Base-by-base conservation (phyloP, 306 rosid species). In the Mimosa bimucronata region DNA sequence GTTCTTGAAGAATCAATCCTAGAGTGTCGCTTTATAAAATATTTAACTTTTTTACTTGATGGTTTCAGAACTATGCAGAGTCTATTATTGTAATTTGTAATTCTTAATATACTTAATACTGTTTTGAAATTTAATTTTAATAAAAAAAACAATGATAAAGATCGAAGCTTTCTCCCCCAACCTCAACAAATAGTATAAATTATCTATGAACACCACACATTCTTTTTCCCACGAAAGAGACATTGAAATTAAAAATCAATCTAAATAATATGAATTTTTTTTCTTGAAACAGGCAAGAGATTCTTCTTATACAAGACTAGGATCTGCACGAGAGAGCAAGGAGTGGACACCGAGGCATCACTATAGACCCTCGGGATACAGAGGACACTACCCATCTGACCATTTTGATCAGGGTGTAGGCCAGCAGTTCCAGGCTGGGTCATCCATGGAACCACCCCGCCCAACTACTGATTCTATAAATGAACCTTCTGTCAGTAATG, bases 381-480 rank as follows among this genome's bases (percentile, higher is more conserved):
- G 70, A 75, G 88, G 86, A 69, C 70, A 80, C 77, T 81, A 48
- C 67, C 92, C 89, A 40, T 60, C 83, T 25, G 92, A 89, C 38
- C 41, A 77, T 64, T 25, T 72, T 9, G 89, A 86, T 19, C 88
- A 85, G 26, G 86, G 81, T 44, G 83, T 82, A 28, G 71, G 87
- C 53, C 84, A 73, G 21, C 81, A 83, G 19, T 81, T 83, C 70
- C 80, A 74, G 61, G 86, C 84, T 44, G 87, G 87, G 0, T 83
- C 90, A 41, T 88, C 90, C 6, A 67, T 86, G 83, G 97, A 90
- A 14, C 90, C 93, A 34, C 86, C 98, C 0, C 86, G 98, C 82
- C 88, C 94, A 48, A 93, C 97, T n/a, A 94, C 94, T 58, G 88
- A 92, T 41, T 92, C 94, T 71, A 79, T 89, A 79, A 93, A 91